These are phyloP conservation scores for Podaxis carcinomalis DNA, from an alignment of 768 basidiomycete species.

Conservation along the genomic window DNA sequence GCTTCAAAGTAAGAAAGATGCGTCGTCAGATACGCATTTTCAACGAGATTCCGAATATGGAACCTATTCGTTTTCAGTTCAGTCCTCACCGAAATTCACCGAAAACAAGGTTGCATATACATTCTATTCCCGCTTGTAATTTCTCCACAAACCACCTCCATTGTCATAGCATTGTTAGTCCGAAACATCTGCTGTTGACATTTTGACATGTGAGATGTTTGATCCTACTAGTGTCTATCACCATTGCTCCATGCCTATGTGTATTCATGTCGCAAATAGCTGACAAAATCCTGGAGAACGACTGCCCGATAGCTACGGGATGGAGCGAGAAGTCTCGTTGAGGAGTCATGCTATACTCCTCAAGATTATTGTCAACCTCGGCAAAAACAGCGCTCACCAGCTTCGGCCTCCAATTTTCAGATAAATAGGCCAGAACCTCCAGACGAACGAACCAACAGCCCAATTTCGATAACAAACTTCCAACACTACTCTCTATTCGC, in stretches of 20 bases:
- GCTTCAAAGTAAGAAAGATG: background rate
- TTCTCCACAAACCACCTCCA: background rate
- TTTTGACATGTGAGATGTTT: background rate
- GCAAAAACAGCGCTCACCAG: background rate
- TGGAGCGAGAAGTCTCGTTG: background rate
- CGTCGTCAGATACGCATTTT: too few relatives aligned
- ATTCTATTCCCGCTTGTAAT: background rate
- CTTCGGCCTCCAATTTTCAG: background rate
- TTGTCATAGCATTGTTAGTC: background rate
- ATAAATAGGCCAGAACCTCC: background rate
- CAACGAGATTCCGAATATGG: too few relatives aligned
- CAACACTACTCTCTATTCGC: background rate
- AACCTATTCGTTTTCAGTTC: too few relatives aligned
- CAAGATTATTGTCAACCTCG: background rate
- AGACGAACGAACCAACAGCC: background rate
- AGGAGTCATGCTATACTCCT: background rate
- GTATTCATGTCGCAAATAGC: background rate
- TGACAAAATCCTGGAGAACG: background rate
- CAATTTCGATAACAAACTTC: background rate
- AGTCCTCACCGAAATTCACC: too few relatives aligned
- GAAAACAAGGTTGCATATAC: too few relatives aligned
- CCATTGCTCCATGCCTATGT: background rate
- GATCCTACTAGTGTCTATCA: background rate
- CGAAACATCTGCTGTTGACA: background rate
- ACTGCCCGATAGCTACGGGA: background rate